Evolutionary conservation across 495 filamentous ascomycete genomes (phyloP).

Genomic region (Stereocaulon alpinum): DNA sequence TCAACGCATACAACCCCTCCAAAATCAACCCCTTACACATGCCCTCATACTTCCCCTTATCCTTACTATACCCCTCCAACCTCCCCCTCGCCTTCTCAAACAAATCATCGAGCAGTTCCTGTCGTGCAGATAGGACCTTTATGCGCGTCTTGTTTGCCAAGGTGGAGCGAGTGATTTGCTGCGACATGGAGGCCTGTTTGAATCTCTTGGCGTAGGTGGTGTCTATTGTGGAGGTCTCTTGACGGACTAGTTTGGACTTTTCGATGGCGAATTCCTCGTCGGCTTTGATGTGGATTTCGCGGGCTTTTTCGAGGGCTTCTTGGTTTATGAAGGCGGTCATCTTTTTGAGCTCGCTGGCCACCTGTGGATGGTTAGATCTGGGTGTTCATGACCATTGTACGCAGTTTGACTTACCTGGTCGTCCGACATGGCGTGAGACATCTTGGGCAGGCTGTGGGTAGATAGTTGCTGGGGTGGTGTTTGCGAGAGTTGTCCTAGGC

Average conservation of each 20-base stretch:
- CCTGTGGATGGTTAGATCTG: slow-evolving; percentile 40
- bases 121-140: slow-evolving; percentile 70
- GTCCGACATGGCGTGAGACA: slow-evolving; percentile 95
- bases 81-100: slow-evolving; percentile 68
- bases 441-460: slow-evolving; percentile 34
- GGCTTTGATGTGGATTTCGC: slow-evolving; percentile 93
- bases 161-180: slow-evolving; percentile 92
- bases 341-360: slow-evolving; percentile 92
- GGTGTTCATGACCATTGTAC: no score
- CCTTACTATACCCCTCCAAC: slow-evolving; percentile 53
- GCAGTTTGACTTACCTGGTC: slow-evolving; percentile 59
- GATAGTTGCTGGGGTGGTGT: neutral
- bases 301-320: slow-evolving; percentile 92
- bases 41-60: slow-evolving; percentile 60
- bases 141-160: slow-evolving; percentile 91
- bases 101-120: slow-evolving; percentile 85
- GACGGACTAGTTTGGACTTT: slow-evolving; percentile 93
- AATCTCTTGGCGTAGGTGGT: slow-evolving; percentile 89
- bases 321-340: slow-evolving; percentile 99
- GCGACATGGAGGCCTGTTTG: slow-evolving; percentile 91
- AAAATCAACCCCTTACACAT: slow-evolving; percentile 71
- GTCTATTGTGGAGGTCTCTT: slow-evolving; percentile 90
- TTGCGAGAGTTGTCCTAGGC: neutral
- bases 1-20: slow-evolving; percentile 80
- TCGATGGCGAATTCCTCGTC: slow-evolving; percentile 98